phyloP scores from a whole-genome alignment of 306 rosid genomes.

The Citrullus mucosospermus region DNA sequence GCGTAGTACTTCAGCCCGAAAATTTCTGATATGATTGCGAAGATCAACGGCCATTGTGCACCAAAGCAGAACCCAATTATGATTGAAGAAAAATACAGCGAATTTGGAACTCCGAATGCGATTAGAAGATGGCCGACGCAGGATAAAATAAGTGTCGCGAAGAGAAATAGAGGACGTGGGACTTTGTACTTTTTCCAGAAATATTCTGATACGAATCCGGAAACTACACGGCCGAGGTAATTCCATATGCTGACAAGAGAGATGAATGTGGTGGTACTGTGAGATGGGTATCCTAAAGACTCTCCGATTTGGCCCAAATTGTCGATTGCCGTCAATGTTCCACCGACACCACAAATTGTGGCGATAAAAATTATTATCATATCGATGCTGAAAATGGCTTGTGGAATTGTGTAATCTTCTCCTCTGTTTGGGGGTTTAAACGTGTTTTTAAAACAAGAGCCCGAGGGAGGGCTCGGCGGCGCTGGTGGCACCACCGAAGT shows the following conservation, averaged over 20 bases:
- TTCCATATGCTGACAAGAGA: conserved; percentile 74
- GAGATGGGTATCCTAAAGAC: conserved; percentile 36
- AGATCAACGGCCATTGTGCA: conserved; percentile 51
- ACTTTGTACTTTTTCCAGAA: conserved; percentile 38
- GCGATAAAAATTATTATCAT: conserved; percentile 36
- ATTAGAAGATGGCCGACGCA: conserved; percentile 51
- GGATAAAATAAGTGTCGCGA: conserved; percentile 33
- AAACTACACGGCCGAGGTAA: conserved; percentile 36
- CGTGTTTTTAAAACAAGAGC: conserved; percentile 4
- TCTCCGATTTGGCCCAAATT: conserved; percentile 63
- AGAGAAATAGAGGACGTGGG: conserved; percentile 51
- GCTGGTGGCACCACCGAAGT: neutral
- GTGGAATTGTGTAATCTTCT: conserved; percentile 54
- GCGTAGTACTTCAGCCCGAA: conserved; percentile 68
- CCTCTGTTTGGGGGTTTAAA: conserved; percentile 53
- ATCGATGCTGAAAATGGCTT: conserved; percentile 62
- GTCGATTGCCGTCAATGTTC: conserved; percentile 55
- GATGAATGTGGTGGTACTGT: conserved; percentile 44
- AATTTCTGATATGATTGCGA: conserved; percentile 54
- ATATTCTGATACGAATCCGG: conserved; percentile 46
- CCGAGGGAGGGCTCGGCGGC: neutral
- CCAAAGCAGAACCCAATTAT: conserved; percentile 58
- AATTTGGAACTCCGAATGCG: conserved; percentile 40
- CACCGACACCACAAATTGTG: conserved; percentile 35
- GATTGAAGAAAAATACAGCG: conserved; percentile 44